Base-by-base conservation (phyloP, 75 land plant species). In the Larix kaempferi region DNA sequence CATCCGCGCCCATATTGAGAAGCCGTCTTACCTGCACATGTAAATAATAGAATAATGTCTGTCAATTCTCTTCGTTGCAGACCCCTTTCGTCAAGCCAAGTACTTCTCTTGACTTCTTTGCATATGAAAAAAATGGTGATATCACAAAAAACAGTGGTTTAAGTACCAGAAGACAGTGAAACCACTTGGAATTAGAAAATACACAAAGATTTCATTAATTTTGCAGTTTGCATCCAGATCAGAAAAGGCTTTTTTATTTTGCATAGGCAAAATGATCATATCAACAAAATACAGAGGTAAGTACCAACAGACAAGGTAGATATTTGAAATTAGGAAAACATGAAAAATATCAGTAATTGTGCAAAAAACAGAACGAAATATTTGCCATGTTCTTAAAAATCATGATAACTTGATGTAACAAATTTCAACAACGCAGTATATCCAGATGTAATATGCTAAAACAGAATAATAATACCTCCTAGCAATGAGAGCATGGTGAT, bases 1-100 rank as follows among this genome's bases (percentile, higher is more conserved):
- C 96, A 88, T 94, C 91, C 77, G 85, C 88, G 49, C 99, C 99
- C 74, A 89, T 90, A 78, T 92, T 83, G 49, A 96, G 78, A 56
- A 94, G 91, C 58, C 89, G 73, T 10, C 49, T 69, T 12, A 69
- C 73, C 73, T 69, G 8, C 73, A 69, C 25, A 41, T 69, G 10
- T 21, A 49, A 49, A 69, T 69, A 16, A 66, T 37, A 19, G 7
- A 17, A 37, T 3, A 16, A 14, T 15, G 7, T 19, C 41, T 17
- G 3, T 17, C 17, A 66, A 17, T 16, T 66, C 0, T 37, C 37
- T 66, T 16, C 8, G n/a, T 39, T 39, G 41, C 23, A 39, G 11
- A 69, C 11, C 52, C 19, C 15, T 17, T 29, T 6, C 15, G n/a
- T 19, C 12, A 39, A 41, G n/a, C 22, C 6, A 65, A 65, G 1